phyloP scores from a whole-genome alignment of 148 eudicot genomes.

The Polygonum aviculare region DNA sequence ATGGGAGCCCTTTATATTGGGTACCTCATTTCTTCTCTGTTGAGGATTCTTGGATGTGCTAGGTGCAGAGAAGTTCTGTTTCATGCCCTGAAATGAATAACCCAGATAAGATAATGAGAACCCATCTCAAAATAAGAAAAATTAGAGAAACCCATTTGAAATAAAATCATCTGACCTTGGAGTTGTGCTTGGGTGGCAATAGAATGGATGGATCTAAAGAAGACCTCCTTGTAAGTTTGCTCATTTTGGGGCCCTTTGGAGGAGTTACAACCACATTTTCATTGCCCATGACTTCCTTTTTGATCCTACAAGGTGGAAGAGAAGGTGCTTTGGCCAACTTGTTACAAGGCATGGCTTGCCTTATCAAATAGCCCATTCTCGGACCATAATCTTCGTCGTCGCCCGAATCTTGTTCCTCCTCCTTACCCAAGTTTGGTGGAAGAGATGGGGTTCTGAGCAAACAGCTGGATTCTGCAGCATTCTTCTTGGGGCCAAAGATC shows the following conservation, averaged over 20 bases:
- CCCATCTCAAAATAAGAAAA: background rate
- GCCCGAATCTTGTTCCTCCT: conserved; percentile 25
- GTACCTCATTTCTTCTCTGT: background rate
- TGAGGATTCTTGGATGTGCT: conserved; percentile 33
- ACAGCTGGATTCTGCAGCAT: background rate
- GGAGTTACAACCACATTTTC: conserved; percentile 3
- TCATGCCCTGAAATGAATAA: conserved; percentile 26
- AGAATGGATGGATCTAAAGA: conserved; percentile 7
- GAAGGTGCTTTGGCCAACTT: conserved; percentile 22
- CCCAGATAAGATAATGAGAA: background rate
- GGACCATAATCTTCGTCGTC: conserved; percentile 42
- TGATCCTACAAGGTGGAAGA: conserved; percentile 25
- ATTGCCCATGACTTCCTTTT: background rate
- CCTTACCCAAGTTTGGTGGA: conserved; percentile 20
- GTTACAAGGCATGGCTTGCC: conserved; percentile 53
- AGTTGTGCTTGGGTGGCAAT: conserved; percentile 2
- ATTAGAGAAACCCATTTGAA: too few species aligned
- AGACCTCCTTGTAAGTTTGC: conserved; percentile 2
- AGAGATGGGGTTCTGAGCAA: conserved; percentile 35
- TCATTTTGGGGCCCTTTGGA: conserved; percentile 6
- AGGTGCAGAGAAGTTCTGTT: conserved; percentile 16
- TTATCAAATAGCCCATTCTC: conserved; percentile 66
- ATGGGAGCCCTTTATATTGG: conserved; percentile 6
- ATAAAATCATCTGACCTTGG: conserved; percentile 35
- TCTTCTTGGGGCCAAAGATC: background rate